Conservation (phyloP, 148 eudicot species). For the Heliosperma pusillum region DNA sequence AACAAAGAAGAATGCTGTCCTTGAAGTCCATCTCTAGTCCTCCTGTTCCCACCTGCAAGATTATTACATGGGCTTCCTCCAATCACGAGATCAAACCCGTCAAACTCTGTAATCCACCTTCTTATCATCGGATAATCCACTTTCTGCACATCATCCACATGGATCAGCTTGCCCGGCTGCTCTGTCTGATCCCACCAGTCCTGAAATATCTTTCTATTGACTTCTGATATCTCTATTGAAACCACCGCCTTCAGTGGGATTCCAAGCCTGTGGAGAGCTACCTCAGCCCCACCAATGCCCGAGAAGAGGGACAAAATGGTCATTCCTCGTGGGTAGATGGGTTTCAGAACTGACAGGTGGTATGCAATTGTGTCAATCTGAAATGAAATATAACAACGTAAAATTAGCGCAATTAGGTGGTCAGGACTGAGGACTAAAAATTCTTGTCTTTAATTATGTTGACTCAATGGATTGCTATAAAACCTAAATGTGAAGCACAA, state of each 20-base stretch:
- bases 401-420: too few species aligned
- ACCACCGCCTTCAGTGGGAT: slow-evolving; percentile 39
- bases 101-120: slow-evolving; percentile 16
- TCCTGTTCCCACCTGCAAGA: slow-evolving; percentile 38
- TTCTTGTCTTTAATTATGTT: too few species aligned
- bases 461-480: too few species aligned
- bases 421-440: too few species aligned
- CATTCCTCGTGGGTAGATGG: slow-evolving; percentile 34
- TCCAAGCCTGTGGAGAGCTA: slow-evolving; percentile 40
- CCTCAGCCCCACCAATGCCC: slow-evolving; percentile 50
- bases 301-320: slow-evolving; percentile 45
- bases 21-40: slow-evolving; percentile 32
- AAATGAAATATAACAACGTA: background rate
- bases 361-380: slow-evolving; percentile 33
- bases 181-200: slow-evolving; percentile 41
- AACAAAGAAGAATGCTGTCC: slow-evolving; percentile 40
- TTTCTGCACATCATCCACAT: slow-evolving; percentile 27
- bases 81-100: slow-evolving; percentile 40
- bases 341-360: slow-evolving; percentile 33
- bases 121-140: slow-evolving; percentile 11
- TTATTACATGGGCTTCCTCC: slow-evolving; percentile 56
- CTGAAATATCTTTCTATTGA: slow-evolving; percentile 13
- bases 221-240: slow-evolving; percentile 32
- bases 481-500: too few species aligned
- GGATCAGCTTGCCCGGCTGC: slow-evolving; percentile 30